These are phyloP conservation scores for Suhomyces ambrosiae DNA, from an alignment of 1,139 yeast genomes.

Conservation along the genomic window DNA sequence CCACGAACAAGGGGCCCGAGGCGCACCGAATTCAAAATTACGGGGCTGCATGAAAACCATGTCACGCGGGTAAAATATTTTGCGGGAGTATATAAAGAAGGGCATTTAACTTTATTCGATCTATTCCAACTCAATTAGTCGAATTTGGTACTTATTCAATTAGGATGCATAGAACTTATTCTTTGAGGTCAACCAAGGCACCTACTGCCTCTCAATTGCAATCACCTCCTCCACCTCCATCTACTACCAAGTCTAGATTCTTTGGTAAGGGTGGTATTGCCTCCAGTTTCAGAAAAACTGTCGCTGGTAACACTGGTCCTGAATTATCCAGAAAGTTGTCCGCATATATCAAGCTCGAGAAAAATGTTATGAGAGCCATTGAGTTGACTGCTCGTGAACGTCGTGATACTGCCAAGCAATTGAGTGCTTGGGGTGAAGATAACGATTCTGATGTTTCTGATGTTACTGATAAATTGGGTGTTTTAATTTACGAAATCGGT, in stretches of 20 bases:
- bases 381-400: constrained; percentile 95
- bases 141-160: not conserved
- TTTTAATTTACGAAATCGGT: constrained; percentile 91
- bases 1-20: constrained; percentile 12
- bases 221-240: constrained; percentile 90
- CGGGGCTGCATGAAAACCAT: constrained; percentile 11
- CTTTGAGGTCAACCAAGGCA: constrained; percentile 91
- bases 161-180: constrained; percentile 96
- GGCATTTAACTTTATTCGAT: constrained; percentile 1
- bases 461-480: constrained; percentile 96
- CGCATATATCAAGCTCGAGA: constrained; percentile 91
- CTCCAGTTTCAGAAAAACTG: constrained; percentile 76
- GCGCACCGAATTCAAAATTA: constrained; percentile 11
- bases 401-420: constrained; percentile 94
- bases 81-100: constrained; percentile 12
- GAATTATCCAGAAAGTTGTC: constrained; percentile 91
- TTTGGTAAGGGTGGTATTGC: constrained; percentile 90
- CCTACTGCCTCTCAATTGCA: constrained; percentile 96
- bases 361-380: constrained; percentile 91
- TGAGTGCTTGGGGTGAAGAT: constrained; percentile 97
- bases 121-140: constrained; percentile 1
- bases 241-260: constrained; percentile 82
- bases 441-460: constrained; percentile 97
- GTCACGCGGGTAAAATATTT: constrained; percentile 9
- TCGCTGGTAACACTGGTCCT: constrained; percentile 95